Evolutionary conservation across 129 eudicot species (phyloP).

Genomic region (Lactuca sativa): DNA sequence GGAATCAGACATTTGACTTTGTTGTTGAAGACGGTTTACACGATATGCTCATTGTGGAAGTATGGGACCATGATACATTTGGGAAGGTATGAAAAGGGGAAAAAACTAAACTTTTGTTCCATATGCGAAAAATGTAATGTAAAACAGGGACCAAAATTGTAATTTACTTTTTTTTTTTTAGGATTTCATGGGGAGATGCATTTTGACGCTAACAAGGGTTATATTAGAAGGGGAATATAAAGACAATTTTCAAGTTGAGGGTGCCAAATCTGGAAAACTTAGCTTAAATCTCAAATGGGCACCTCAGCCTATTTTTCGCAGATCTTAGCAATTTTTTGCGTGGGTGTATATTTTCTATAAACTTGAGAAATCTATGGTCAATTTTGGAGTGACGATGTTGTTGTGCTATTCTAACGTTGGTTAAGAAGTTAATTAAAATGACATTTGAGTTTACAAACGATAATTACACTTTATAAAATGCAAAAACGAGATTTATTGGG

Average conservation of each 20-base stretch:
- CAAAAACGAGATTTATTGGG: background rate
- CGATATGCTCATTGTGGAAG: constrained; percentile 83
- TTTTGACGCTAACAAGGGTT: constrained; percentile 89
- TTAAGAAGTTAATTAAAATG: background rate
- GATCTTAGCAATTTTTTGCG: constrained; percentile 32
- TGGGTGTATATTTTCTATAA: background rate
- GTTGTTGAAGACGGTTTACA: constrained; percentile 96
- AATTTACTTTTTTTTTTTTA: constrained; percentile 21
- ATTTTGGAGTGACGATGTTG: background rate
- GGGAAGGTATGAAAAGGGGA: constrained; percentile 61
- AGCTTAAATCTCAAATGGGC: constrained; percentile 81
- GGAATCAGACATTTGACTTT: constrained; percentile 99
- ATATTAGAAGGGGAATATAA: constrained; percentile 84
- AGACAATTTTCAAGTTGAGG: constrained; percentile 71
- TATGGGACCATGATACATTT: constrained; percentile 97
- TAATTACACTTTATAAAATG: background rate
- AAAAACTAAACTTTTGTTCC: background rate
- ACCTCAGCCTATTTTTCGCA: constrained; percentile 75
- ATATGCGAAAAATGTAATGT: no score
- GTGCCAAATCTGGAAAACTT: constrained; percentile 73
- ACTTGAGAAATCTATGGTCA: background rate
- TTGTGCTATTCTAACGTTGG: constrained; percentile 2
- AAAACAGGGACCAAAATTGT: background rate
- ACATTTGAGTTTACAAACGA: background rate
- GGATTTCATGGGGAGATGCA: constrained; percentile 97